Evolutionary conservation across 2,329 filamentous ascomycete genomes (phyloP), one percentile per base, ranked within the genome.

Genomic region (Penicillium expansum): DNA sequence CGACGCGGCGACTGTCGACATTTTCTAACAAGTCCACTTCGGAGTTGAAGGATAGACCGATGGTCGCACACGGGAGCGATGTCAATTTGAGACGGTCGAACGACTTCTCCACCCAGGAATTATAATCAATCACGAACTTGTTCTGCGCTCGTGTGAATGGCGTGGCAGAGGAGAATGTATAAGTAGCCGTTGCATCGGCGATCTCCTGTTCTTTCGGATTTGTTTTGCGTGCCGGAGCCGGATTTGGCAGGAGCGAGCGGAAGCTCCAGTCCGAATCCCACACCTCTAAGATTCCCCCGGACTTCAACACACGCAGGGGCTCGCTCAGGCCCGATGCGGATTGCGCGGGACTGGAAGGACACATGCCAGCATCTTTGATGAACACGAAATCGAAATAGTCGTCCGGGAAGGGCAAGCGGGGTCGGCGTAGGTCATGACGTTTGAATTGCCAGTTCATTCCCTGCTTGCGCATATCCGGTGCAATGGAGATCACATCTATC

Each of bases 231-330:
- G 83, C 78, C 14, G 82, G 82, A 2, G 87, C 86, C 2, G 89
- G 85, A 70, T 94, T 90, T 3, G 91, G 90, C 49, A 91, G 81
- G 29, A 97, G 80, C 72, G 92, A 92, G 64, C 92, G 88, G 62
- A 96, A 85, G 13, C 88, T 83, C 69, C 92, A 86, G 74, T 97
- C 92, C 5, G 88, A 88, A 62, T 96, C 92, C 92, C 92, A 97
- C 16, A 95, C 81, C 71, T 97, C 93, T 27, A 97, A 69, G 2
- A 86, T 85, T 5, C 93, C 93, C 16, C 90, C 91, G 0, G 89
- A 87, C 62, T 83, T 86, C 35, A 96, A 78, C 13, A 96, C 76
- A 18, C 92, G 88, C 44, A 93, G 77, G 60, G 87, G 88, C 69
- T 97, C 91, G 62, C 90, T 88, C 57, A 86, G 71, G n/a, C 84